Evolutionary conservation across 768 basidiomycete species (phyloP).

Genomic region (Leccinum boreale): DNA sequence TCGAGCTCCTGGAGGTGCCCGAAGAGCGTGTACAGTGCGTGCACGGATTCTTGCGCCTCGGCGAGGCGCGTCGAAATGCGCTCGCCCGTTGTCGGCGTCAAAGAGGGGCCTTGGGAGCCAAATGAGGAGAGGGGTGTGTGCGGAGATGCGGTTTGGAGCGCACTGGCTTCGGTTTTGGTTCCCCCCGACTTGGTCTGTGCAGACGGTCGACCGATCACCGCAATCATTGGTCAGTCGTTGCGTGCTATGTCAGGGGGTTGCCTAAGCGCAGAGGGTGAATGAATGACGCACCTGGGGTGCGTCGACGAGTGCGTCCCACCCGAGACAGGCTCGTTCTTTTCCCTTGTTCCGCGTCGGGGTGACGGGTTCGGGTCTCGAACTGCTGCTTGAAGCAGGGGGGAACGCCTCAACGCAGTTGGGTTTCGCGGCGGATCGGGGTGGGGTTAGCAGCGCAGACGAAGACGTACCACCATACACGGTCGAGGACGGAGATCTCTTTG

Average conservation of each 20-base stretch:
- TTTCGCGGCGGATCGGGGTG: constrained; percentile 18
- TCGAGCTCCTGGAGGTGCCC: constrained; percentile 11
- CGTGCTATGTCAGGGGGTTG: not conserved
- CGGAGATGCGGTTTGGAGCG: not conserved
- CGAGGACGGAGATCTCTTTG: constrained; percentile 6
- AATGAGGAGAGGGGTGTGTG: not conserved
- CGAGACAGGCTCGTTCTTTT: constrained; percentile 14
- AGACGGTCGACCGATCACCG: constrained; percentile 6
- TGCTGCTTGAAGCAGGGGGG: not conserved
- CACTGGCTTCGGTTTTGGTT: not conserved
- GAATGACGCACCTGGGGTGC: constrained; percentile 9
- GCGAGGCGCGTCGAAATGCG: constrained; percentile 15
- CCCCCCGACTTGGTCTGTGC: not conserved
- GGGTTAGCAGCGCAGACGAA: constrained; percentile 15
- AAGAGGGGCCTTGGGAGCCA: not conserved
- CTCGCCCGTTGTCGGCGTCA: constrained; percentile 19
- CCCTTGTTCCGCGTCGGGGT: constrained; percentile 27
- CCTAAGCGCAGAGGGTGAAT: not conserved
- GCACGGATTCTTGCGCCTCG: not conserved
- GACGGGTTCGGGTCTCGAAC: constrained; percentile 4
- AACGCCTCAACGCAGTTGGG: not conserved
- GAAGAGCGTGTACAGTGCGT: constrained; percentile 1
- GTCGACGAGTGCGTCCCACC: constrained; percentile 1
- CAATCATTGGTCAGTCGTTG: constrained; percentile 8
- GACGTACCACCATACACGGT: not conserved